Base-by-base conservation (phyloP, 371 early-diverging fungal species). In the Globomyces sp. region DNA sequence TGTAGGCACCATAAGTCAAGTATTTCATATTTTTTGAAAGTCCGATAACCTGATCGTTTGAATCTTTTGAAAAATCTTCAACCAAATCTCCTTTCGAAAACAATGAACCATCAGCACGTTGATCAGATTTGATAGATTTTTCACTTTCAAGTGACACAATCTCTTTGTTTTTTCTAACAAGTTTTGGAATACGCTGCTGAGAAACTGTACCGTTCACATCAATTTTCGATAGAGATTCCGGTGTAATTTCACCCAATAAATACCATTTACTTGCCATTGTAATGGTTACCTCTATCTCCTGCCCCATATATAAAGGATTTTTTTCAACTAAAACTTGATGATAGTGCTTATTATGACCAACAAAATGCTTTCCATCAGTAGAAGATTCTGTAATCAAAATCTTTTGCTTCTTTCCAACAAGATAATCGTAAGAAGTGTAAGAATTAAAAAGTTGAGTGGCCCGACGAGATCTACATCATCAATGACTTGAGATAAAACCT, bases 341-440 rank as follows among this genome's bases (percentile, higher is more conserved):
- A 65, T 81, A 84, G 46, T 45, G 39, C 68, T 80, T 78, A 61
- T 76, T 72, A 57, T 84, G 84, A 1, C 73, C 82, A 50, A 84
- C 75, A 57, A 67, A 77, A 46, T 73, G 67, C 47, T 69, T 37
- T 4, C 77, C 78, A 63, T 79, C 79, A n/a, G 64, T 45, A 8
- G 70, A 67, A 10, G 65, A 42, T 36, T 82, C 81, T 4, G 81
- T 84, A 9, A 81, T 73, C 4, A 84, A 69, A 8, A 82, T 73
- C 42, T 46, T 11, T 42, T 71, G 53, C 5, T 51, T 51, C 1
- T 34, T 46, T 13, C 70, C 71, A 10, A 77, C 43, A 5, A 66
- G 37, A 4, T 62, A 50, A 10, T 67, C 73, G 63, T 75, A 66
- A 3, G 79, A 65, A 6, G 57, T 49, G 58, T 77, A 81, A 1